These are phyloP conservation scores for Camelina neglecta DNA, from an alignment of 345 rosid genomes.

Conservation along the genomic window DNA sequence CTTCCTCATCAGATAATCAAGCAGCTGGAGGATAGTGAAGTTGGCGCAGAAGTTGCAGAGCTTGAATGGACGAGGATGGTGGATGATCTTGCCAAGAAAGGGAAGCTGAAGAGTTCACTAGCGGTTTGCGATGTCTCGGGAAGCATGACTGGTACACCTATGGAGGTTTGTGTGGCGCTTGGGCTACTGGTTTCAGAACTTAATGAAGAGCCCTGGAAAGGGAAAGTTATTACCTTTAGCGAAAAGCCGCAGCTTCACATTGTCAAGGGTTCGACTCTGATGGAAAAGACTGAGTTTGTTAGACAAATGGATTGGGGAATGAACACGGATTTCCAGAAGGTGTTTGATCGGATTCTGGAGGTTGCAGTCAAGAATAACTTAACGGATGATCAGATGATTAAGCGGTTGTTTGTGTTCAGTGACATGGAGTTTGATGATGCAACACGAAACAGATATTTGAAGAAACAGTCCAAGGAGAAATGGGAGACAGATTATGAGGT, in stretches of 20 bases:
- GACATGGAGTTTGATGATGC: background rate
- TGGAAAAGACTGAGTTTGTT: background rate
- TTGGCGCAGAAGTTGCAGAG: background rate
- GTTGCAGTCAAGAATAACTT: background rate
- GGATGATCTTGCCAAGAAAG: slow-evolving; percentile 2
- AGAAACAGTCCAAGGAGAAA: background rate
- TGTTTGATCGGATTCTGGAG: background rate
- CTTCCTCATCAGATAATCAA: background rate
- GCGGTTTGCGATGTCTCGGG: background rate
- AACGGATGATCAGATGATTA: background rate
- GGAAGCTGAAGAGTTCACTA: background rate
- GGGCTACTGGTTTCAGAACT: background rate
- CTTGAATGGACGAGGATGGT: background rate
- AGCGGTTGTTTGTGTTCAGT: background rate
- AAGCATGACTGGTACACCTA: background rate
- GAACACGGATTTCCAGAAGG: background rate
- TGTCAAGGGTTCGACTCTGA: background rate
- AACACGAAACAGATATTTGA: background rate
- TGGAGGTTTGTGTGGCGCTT: background rate
- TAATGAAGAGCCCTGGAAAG: background rate
- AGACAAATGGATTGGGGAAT: background rate
- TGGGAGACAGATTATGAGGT: background rate
- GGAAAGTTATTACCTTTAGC: background rate
- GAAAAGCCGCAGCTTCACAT: background rate
- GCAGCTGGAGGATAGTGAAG: background rate